These are phyloP conservation scores for Ogataea hybrid DNA, from an alignment of 1,139 yeast genomes.

Conservation along the genomic window DNA sequence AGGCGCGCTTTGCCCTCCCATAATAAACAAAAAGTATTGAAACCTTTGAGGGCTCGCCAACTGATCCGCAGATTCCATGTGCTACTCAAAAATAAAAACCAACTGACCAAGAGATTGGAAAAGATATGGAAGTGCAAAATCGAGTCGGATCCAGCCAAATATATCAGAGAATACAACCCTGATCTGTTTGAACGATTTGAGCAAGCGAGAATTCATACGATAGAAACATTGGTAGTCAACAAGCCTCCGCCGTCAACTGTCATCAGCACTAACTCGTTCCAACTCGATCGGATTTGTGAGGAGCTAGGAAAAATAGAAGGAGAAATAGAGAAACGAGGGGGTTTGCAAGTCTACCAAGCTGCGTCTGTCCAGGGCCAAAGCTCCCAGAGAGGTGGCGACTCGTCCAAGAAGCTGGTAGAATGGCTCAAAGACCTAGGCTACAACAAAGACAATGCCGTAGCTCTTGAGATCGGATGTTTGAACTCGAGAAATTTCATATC, in stretches of 20 bases:
- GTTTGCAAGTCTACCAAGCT: constrained; percentile 71
- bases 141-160: neutral
- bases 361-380: constrained; percentile 89
- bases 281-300: constrained; percentile 16
- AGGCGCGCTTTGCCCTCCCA: constrained; percentile 33
- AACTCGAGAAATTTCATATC: constrained; percentile 70
- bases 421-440: constrained; percentile 53
- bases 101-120: constrained; percentile 5
- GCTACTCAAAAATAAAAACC: constrained; percentile 48
- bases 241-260: constrained; percentile 22
- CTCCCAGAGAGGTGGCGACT: constrained; percentile 80
- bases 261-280: constrained; percentile 10
- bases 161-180: neutral
- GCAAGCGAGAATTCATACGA: constrained; percentile 9
- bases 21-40: constrained; percentile 39
- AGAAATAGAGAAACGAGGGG: constrained; percentile 63
- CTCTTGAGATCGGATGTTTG: constrained; percentile 83
- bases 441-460: constrained; percentile 30
- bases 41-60: constrained; percentile 66
- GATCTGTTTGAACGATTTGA: constrained; percentile 7
- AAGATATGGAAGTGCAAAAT: constrained; percentile 17
- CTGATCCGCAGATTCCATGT: constrained; percentile 69
- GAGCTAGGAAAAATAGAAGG: constrained; percentile 55
- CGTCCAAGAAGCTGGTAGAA: constrained; percentile 68
- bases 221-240: constrained; percentile 22